phyloP scores from a whole-genome alignment of 345 rosid species.

The Citrus medica region DNA sequence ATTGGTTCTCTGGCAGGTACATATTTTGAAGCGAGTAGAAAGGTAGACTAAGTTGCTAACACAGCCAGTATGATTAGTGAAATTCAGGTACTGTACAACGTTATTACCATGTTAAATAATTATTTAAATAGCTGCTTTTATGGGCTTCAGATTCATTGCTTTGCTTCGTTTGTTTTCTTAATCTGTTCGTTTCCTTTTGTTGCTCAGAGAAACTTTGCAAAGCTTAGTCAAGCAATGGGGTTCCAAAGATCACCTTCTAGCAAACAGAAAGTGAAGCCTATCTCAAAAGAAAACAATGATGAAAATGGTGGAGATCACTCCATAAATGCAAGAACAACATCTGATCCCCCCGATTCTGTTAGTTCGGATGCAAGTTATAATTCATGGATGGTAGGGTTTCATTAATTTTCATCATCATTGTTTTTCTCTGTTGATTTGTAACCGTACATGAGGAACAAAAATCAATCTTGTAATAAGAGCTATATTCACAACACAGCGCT shows the following conservation, averaged over 20 bases:
- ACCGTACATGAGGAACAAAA: neutral
- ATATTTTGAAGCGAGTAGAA: neutral
- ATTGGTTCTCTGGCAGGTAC: neutral
- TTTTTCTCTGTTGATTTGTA: neutral
- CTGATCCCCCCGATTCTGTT: neutral
- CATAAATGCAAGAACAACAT: neutral
- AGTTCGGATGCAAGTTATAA: slow-evolving; percentile 20
- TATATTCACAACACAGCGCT: neutral
- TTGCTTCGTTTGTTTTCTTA: neutral
- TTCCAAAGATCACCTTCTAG: slow-evolving; percentile 23
- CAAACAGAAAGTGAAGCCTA: slow-evolving; percentile 19
- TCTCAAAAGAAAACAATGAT: neutral
- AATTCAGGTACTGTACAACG: neutral
- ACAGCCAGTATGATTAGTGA: neutral
- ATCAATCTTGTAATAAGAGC: neutral
- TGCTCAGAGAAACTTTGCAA: slow-evolving; percentile 9
- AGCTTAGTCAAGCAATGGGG: slow-evolving; percentile 30
- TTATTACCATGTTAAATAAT: neutral
- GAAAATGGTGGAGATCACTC: slow-evolving; percentile 3
- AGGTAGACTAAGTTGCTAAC: neutral
- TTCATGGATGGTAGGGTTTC: slow-evolving; percentile 41
- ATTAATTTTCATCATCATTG: neutral
- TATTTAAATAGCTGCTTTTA: neutral
- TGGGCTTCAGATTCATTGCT: neutral
- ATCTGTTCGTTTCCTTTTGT: neutral